A percentile compares a stretch with the other conserved stretches of the same genome.
phyloP scores from a whole-genome alignment of 192 early-diverging fungal genomes.

The Coemansia erecta region DNA sequence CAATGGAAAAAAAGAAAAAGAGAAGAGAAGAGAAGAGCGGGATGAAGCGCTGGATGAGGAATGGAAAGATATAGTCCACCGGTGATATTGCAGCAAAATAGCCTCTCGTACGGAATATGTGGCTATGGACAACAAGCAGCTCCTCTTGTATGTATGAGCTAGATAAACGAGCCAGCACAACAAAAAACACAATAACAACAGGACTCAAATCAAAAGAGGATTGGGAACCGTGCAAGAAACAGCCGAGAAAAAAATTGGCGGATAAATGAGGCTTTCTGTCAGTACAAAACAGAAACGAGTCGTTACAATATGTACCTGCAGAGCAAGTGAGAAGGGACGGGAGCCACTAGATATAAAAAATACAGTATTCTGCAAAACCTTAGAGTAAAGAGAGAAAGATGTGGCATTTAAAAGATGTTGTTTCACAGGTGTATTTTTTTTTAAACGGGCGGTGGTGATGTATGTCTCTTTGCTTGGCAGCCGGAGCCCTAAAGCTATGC shows the following conservation, averaged over 20 bases:
- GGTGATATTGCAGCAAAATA: no score
- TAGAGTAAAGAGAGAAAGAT: neutral
- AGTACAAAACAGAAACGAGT: neutral
- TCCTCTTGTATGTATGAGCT: neutral
- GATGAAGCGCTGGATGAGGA: no score
- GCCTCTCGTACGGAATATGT: no score
- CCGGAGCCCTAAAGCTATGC: no score
- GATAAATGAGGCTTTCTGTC: constrained; percentile 2
- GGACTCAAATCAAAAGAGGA: neutral
- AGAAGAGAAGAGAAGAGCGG: no score
- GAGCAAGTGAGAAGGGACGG: neutral
- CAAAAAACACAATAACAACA: neutral
- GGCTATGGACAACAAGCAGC: neutral
- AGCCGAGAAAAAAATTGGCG: neutral
- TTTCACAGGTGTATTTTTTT: no score
- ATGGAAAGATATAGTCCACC: no score
- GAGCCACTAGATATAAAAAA: neutral
- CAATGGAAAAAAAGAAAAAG: no score
- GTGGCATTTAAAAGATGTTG: neutral
- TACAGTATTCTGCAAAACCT: no score
- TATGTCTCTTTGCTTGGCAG: no score
- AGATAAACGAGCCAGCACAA: neutral
- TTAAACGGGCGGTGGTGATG: no score
- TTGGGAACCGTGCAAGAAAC: no score
- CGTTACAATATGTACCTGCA: constrained; percentile 3